Percentiles rank a stretch among this genome's conserved stretches.
These are phyloP conservation scores for Botrytis cinerea DNA, from an alignment of 2,329 filamentous ascomycete species.

Conservation along the genomic window DNA sequence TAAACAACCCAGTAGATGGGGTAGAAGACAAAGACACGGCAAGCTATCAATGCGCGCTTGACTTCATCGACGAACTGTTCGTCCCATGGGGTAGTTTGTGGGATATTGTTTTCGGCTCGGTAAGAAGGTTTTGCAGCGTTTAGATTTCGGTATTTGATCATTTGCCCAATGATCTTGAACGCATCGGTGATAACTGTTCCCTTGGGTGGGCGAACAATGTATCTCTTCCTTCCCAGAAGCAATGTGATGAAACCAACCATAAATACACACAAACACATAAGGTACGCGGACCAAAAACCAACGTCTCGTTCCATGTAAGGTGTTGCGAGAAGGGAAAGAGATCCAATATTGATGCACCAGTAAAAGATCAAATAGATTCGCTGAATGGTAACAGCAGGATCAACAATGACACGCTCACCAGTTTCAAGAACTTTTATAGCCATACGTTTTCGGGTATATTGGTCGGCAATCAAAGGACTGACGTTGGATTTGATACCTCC, in stretches of 20 bases:
- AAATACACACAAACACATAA: slow-evolving; percentile 52
- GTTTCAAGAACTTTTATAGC: slow-evolving; percentile 51
- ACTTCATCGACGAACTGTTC: slow-evolving; percentile 52
- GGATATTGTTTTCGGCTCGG: slow-evolving; percentile 47
- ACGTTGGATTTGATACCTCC: slow-evolving; percentile 67
- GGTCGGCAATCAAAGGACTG: slow-evolving; percentile 61
- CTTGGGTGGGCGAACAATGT: slow-evolving; percentile 56
- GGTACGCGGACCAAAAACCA: slow-evolving; percentile 53
- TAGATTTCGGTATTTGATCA: slow-evolving; percentile 49
- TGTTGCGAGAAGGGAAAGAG: slow-evolving; percentile 48
- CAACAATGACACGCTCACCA: slow-evolving; percentile 61
- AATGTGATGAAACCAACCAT: slow-evolving; percentile 53
- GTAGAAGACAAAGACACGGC: slow-evolving; percentile 57
- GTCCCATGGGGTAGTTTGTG: slow-evolving; percentile 27
- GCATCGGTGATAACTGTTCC: slow-evolving; percentile 66
- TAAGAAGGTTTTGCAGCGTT: slow-evolving; percentile 65
- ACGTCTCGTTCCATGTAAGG: slow-evolving; percentile 48
- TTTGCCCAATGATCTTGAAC: slow-evolving; percentile 62
- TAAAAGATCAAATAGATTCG: slow-evolving; percentile 57
- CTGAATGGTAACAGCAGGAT: slow-evolving; percentile 58
- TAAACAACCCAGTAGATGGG: slow-evolving; percentile 58
- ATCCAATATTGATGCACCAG: slow-evolving; percentile 68
- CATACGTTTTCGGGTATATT: slow-evolving; percentile 48
- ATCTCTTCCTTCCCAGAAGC: slow-evolving; percentile 56
- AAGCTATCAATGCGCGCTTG: slow-evolving; percentile 58